Conservation (phyloP, 139 green algal species). For the Raphidocelis subcapitata region DNA sequence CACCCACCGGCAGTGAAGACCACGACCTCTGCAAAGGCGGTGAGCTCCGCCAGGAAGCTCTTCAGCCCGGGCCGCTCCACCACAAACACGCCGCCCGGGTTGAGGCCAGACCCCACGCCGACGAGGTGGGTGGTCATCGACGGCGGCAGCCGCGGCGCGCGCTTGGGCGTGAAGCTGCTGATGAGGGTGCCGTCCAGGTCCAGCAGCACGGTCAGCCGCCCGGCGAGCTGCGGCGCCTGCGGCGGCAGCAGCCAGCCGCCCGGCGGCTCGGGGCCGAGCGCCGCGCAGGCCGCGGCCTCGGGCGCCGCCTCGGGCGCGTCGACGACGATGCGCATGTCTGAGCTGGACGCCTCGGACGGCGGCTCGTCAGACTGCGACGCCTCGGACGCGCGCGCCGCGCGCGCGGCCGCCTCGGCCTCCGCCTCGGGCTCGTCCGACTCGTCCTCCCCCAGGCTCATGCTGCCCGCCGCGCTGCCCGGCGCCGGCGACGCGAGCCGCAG, state of each 20-base stretch:
- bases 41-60: constrained; percentile 68
- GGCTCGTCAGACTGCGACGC: too few relatives aligned
- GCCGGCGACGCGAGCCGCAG: constrained; percentile 15
- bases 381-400: not conserved
- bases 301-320: too few relatives aligned
- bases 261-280: not conserved
- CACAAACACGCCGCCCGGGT: constrained; percentile 80
- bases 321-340: too few relatives aligned
- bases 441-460: too few relatives aligned
- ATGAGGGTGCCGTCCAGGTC: constrained; percentile 90
- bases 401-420: not conserved
- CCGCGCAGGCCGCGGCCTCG: too few relatives aligned
- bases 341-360: too few relatives aligned
- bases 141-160: constrained; percentile 61
- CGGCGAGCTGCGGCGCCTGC: not conserved
- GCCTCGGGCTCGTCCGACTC: not conserved
- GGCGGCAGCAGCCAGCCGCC: constrained; percentile 16
- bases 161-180: constrained; percentile 71
- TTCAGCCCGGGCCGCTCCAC: constrained; percentile 81
- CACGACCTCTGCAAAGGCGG: constrained; percentile 70
- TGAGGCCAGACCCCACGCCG: constrained; percentile 66
- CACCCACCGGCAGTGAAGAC: constrained; percentile 79
- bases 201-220: constrained; percentile 75
- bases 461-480: too few relatives aligned
- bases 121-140: constrained; percentile 67